phyloP scores from a whole-genome alignment of 2,329 filamentous ascomycete species.

The Pseudocercospora fuligena region DNA sequence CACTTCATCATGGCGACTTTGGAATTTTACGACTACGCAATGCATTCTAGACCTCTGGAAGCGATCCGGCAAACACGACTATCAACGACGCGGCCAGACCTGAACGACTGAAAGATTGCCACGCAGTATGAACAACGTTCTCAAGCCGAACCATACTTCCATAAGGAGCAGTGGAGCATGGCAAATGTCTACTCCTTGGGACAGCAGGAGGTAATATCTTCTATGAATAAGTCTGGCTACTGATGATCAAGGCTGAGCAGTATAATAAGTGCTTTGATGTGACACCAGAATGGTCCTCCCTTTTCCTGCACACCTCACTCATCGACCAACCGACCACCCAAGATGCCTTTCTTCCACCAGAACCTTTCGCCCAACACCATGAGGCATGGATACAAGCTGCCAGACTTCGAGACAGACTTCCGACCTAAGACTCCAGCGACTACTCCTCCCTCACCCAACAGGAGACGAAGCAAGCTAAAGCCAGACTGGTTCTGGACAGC shows the following conservation, averaged over 20 bases:
- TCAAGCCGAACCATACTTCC: conserved; percentile 9
- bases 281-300: not conserved
- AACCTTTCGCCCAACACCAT: conserved; percentile 4
- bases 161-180: conserved; percentile 7
- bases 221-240: not conserved
- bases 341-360: conserved; percentile 7
- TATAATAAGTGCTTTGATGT: not conserved
- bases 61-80: not conserved
- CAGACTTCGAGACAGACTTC: conserved; percentile 5
- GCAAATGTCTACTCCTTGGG: not conserved
- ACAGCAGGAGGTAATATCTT: conserved; percentile 4
- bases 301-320: not conserved
- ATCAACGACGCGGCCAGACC: not conserved
- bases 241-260: conserved; percentile 4
- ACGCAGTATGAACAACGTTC: conserved; percentile 4
- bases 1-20: not conserved
- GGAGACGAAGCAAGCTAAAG: conserved; percentile 7
- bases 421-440: not conserved
- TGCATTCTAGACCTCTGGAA: not conserved
- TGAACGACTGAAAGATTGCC: not conserved
- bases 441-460: not conserved
- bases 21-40: not conserved
- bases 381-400: conserved; percentile 2
- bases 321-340: not conserved
- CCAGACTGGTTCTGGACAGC: not conserved